Conservation (phyloP, 1,284 basidiomycete species). For the Tausonia pullulans region DNA sequence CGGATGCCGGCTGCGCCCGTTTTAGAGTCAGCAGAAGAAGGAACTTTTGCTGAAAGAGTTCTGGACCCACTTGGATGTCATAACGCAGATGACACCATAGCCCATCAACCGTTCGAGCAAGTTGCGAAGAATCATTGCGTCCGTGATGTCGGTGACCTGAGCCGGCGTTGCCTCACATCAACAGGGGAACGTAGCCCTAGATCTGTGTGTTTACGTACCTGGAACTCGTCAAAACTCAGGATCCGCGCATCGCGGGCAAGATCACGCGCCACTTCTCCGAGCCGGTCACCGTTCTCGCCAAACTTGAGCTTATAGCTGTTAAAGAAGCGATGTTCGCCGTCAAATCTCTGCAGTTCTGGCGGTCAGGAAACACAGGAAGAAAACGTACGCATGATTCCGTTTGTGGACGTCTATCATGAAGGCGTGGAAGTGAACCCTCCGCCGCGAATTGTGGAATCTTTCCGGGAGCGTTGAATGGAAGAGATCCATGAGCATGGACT, state of each 20-base stretch:
- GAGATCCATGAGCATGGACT: constrained; percentile 72
- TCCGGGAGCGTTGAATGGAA: constrained; percentile 82
- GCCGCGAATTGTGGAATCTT: constrained; percentile 52
- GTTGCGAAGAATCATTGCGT: constrained; percentile 93
- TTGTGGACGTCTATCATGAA: constrained; percentile 99
- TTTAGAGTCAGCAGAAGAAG: background rate
- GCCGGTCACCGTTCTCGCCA: constrained; percentile 52
- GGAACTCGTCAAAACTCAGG: constrained; percentile 97
- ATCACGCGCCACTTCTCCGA: constrained; percentile 77
- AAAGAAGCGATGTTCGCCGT: no score
- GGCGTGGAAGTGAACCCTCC: constrained; percentile 88
- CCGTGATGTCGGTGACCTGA: constrained; percentile 92
- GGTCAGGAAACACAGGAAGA: no score
- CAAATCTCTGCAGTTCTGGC: no score
- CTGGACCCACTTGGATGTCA: constrained; percentile 81
- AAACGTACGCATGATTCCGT: constrained; percentile 58
- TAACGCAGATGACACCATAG: constrained; percentile 83
- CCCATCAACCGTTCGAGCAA: constrained; percentile 74
- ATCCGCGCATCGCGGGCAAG: constrained; percentile 75
- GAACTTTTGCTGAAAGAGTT: no score
- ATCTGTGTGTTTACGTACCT: constrained; percentile 44
- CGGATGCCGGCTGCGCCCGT: constrained; percentile 67
- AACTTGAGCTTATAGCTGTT: constrained; percentile 1
- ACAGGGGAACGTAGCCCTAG: background rate
- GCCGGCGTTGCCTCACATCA: constrained; percentile 5